Conservation (phyloP, 1,139 yeast species). For the Keqinozyma sinolaborantium region DNA sequence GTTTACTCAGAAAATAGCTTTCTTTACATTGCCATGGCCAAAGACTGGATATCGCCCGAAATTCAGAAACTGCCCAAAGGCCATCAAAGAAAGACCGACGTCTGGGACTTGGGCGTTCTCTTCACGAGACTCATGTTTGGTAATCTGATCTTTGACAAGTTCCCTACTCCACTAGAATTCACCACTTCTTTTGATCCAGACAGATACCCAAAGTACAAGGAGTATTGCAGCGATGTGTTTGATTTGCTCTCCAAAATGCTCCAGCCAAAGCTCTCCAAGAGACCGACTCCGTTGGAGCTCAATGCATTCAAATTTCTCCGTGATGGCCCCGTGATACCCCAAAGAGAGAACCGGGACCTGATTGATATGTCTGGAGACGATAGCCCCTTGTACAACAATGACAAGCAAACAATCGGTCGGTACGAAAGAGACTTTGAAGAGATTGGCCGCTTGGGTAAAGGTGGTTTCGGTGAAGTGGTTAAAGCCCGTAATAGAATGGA, state of each 20-base stretch:
- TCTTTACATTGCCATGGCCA: constrained; percentile 19
- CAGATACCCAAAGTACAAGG: constrained; percentile 26
- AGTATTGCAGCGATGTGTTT: constrained; percentile 39
- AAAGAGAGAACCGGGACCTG: background rate
- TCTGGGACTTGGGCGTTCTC: constrained; percentile 87
- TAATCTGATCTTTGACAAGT: constrained; percentile 37
- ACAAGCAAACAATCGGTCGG: constrained; percentile 21
- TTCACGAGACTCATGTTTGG: constrained; percentile 75
- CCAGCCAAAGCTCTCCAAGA: constrained; percentile 59
- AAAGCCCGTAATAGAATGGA: constrained; percentile 91
- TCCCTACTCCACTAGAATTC: constrained; percentile 60
- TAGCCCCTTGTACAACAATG: background rate
- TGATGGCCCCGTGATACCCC: constrained; percentile 47
- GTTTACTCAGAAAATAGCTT: constrained; percentile 9
- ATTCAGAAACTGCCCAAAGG: constrained; percentile 32
- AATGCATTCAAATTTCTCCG: constrained; percentile 80
- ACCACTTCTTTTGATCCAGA: constrained; percentile 38
- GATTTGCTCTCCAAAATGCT: constrained; percentile 70
- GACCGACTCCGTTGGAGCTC: constrained; percentile 81
- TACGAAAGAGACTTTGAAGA: constrained; percentile 82
- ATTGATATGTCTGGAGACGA: background rate
- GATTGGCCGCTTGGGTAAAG: constrained; percentile 86
- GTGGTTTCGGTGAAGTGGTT: constrained; percentile 97
- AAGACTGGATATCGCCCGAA: constrained; percentile 79
- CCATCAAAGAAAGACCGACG: constrained; percentile 79